Conservation (phyloP, 768 basidiomycete genomes). For the Leccinum longicurvipes region DNA sequence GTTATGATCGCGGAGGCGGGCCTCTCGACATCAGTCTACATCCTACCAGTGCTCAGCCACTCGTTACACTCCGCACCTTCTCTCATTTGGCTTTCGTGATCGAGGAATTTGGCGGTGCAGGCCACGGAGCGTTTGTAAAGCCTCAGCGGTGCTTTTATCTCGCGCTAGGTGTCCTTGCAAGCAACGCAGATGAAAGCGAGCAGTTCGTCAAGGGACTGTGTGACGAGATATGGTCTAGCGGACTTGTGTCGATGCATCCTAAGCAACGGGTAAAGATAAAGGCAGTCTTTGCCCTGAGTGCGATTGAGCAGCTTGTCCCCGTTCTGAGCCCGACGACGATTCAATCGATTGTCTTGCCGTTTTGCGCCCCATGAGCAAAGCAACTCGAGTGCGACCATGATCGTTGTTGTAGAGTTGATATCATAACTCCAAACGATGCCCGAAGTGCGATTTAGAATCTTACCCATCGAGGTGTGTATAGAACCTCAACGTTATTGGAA, state of each 20-base stretch:
- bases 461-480: no score
- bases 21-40: conserved; percentile 52
- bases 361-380: conserved; percentile 61
- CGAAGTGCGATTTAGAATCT: no score
- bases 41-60: conserved; percentile 37
- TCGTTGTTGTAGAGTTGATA: conserved; percentile 6
- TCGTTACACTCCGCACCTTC: conserved; percentile 52
- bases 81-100: conserved; percentile 74
- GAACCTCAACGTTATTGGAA: no score
- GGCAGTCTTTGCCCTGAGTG: conserved; percentile 67
- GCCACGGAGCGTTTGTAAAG: conserved; percentile 59
- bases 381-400: background rate
- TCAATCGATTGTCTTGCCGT: conserved; percentile 51
- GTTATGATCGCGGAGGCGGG: conserved; percentile 67
- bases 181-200: conserved; percentile 34
- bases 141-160: conserved; percentile 74
- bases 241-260: conserved; percentile 23
- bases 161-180: conserved; percentile 67
- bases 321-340: conserved; percentile 52
- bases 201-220: conserved; percentile 39
- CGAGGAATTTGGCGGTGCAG: conserved; percentile 70
- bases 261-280: conserved; percentile 36
- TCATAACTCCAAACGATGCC: background rate
- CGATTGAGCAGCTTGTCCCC: conserved; percentile 75
- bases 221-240: conserved; percentile 26